Evolutionary conservation across 176 grass and related monocot species (phyloP).

Genomic region (Ensete glaucum): DNA sequence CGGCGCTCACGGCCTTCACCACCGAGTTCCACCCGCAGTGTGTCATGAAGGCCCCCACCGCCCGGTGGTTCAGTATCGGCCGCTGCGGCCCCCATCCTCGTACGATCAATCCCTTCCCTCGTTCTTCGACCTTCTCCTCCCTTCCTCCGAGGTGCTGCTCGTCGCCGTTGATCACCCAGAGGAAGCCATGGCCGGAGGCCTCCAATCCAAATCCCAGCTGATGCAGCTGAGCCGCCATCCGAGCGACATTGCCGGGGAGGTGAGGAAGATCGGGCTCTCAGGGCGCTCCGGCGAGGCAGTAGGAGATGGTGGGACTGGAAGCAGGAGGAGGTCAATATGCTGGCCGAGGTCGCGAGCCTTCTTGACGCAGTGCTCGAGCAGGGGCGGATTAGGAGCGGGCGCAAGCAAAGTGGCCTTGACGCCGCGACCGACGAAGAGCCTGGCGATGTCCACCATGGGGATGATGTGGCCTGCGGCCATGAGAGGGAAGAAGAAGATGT

Average conservation of each 20-base stretch:
- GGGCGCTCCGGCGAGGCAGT: neutral
- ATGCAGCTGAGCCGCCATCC: neutral
- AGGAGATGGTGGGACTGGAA: neutral
- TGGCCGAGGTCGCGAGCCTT: neutral
- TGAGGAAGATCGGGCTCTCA: neutral
- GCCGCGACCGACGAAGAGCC: slow-evolving; percentile 4
- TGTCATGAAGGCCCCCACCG: slow-evolving; percentile 52
- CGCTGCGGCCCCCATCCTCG: slow-evolving; percentile 46
- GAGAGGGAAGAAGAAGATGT: slow-evolving; percentile 35
- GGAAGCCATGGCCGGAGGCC: slow-evolving; percentile 14
- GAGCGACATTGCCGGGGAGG: neutral
- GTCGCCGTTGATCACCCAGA: slow-evolving; percentile 10
- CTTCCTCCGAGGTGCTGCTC: neutral
- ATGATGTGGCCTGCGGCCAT: slow-evolving; percentile 27
- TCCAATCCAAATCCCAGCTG: slow-evolving; percentile 14
- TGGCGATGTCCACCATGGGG: slow-evolving; percentile 26
- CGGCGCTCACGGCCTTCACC: slow-evolving; percentile 36
- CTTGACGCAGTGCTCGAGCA: neutral
- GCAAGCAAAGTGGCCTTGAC: neutral
- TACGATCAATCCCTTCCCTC: neutral
- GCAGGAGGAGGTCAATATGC: neutral
- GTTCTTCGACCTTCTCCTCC: neutral
- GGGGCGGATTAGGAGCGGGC: neutral
- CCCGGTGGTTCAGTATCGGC: slow-evolving; percentile 33
- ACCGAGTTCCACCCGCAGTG: slow-evolving; percentile 73